Percentiles rank a stretch among this genome's conserved stretches.
These are phyloP conservation scores for Teratosphaeria pseudoeucalypti DNA, from an alignment of 2,329 filamentous ascomycete species.

Conservation along the genomic window DNA sequence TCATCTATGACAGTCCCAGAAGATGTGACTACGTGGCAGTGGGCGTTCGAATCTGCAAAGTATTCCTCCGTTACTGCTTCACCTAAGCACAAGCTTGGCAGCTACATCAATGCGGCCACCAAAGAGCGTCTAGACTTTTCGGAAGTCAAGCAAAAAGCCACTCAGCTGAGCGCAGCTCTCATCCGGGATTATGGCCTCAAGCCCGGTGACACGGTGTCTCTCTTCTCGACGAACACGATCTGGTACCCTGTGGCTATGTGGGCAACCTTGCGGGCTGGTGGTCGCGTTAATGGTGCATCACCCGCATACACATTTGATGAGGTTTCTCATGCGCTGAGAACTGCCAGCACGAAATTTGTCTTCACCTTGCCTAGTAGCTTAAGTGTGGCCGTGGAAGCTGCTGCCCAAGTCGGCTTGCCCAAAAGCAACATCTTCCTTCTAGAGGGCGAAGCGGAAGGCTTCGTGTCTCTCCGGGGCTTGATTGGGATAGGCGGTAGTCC, in stretches of 20 bases:
- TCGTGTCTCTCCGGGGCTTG: conserved; percentile 35
- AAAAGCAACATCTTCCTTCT: conserved; percentile 43
- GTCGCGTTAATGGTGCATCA: conserved; percentile 50
- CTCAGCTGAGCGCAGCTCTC: conserved; percentile 49
- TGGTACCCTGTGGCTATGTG: conserved; percentile 58
- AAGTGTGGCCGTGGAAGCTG: conserved; percentile 43
- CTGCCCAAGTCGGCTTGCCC: conserved; percentile 41
- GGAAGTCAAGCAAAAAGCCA: conserved; percentile 46
- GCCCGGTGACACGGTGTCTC: conserved; percentile 44
- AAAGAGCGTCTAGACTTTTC: conserved; percentile 47
- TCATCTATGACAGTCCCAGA: conserved; percentile 36
- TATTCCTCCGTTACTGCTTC: conserved; percentile 37
- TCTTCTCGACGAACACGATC: conserved; percentile 54
- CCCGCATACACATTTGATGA: conserved; percentile 57
- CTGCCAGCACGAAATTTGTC: conserved; percentile 44
- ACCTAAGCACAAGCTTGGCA: conserved; percentile 28
- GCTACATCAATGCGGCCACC: conserved; percentile 49
- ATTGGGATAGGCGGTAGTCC: conserved; percentile 27
- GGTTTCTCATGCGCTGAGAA: conserved; percentile 52
- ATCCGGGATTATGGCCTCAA: conserved; percentile 43
- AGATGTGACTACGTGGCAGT: conserved; percentile 48
- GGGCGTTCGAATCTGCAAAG: conserved; percentile 45
- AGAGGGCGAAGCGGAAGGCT: conserved; percentile 40
- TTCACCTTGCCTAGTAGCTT: conserved; percentile 45
- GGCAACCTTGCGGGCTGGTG: conserved; percentile 39